phyloP scores from a whole-genome alignment of 257 asterid genomes.

The Plantago elongata region DNA sequence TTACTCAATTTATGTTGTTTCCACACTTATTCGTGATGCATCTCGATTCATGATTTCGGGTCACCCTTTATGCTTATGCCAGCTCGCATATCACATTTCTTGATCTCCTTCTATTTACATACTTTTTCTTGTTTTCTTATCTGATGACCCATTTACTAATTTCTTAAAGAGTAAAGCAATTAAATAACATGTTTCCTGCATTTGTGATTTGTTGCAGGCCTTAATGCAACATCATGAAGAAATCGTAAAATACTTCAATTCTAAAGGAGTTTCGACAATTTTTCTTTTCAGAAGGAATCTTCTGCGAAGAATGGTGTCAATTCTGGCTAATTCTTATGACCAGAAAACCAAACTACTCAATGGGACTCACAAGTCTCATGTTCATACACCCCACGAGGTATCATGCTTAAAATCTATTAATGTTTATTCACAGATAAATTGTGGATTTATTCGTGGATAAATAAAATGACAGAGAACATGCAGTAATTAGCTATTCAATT shows the following conservation, averaged over 20 bases:
- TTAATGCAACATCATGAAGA: conserved; percentile 72
- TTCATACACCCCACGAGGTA: conserved; percentile 81
- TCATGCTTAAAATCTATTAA: not conserved
- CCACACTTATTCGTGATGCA: no score
- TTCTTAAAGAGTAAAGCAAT: not conserved
- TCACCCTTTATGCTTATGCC: no score
- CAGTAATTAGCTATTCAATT: conserved; percentile 3
- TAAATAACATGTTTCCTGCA: not conserved
- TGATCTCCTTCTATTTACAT: no score
- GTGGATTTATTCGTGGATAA: not conserved
- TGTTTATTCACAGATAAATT: not conserved
- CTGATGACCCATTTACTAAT: no score
- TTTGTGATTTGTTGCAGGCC: conserved; percentile 51
- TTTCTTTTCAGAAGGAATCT: conserved; percentile 91
- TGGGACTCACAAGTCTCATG: conserved; percentile 97
- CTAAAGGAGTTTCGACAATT: conserved; percentile 72
- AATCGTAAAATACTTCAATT: conserved; percentile 68
- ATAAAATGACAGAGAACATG: no score
- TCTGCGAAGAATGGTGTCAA: conserved; percentile 78
- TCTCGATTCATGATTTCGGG: no score
- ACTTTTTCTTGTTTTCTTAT: no score
- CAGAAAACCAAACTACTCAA: conserved; percentile 75
- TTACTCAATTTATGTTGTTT: no score
- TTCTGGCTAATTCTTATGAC: conserved; percentile 87
- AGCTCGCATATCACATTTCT: no score